Evolutionary conservation across 2,329 filamentous ascomycete species (phyloP).

Genomic region (Microcera coccophila): DNA sequence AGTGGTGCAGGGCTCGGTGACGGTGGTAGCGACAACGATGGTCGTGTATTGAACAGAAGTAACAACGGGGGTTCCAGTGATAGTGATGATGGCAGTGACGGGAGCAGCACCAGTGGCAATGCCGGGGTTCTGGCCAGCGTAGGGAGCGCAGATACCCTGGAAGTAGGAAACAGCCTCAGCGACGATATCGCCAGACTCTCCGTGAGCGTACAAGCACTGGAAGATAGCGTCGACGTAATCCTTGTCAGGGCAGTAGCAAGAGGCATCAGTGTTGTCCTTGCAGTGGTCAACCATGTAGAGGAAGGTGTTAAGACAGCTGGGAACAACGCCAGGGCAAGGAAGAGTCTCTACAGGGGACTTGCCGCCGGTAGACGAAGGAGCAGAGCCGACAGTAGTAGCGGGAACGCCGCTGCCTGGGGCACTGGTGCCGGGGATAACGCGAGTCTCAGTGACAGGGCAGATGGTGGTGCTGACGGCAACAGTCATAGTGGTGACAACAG

Average conservation of each 20-base stretch:
- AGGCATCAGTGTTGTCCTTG: conserved; percentile 74
- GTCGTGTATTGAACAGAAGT: conserved; percentile 48
- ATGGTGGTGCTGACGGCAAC: conserved; percentile 57
- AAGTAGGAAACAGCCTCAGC: conserved; percentile 74
- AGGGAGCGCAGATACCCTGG: conserved; percentile 82
- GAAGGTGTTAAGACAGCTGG: conserved; percentile 91
- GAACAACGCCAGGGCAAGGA: conserved; percentile 68
- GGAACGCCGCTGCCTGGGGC: conserved; percentile 22
- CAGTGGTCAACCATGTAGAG: conserved; percentile 64
- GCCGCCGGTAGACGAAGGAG: conserved; percentile 18
- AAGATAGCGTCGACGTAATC: conserved; percentile 77
- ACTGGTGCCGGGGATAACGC: conserved; percentile 23
- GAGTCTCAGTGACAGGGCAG: conserved; percentile 57
- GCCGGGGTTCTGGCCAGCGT: conserved; percentile 73
- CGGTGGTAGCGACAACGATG: conserved; percentile 44
- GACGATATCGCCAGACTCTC: conserved; percentile 61
- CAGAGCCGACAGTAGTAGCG: conserved; percentile 1
- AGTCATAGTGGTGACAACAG: conserved; percentile 49
- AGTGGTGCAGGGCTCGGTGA: conserved; percentile 50
- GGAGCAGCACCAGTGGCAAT: conserved; percentile 73
- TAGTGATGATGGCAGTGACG: conserved; percentile 58
- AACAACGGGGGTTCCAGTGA: conserved; percentile 49
- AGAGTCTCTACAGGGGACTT: conserved; percentile 37
- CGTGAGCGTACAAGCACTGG: conserved; percentile 75
- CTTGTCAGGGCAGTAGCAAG: conserved; percentile 81